Conservation (phyloP, 2,329 filamentous ascomycete genomes). For the Penicillium sp. region DNA sequence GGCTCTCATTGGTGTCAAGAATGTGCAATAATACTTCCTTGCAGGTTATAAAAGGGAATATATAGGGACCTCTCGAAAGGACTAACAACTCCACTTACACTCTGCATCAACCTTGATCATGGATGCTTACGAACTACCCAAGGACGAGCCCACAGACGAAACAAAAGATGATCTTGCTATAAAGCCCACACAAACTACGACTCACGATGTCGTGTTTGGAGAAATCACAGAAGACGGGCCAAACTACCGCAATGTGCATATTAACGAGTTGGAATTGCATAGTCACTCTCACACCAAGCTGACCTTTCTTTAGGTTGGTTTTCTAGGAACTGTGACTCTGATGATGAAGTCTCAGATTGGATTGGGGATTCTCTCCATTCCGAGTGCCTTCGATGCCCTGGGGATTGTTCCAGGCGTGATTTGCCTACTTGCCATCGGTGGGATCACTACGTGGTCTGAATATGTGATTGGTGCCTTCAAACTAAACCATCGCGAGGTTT, state of each 20-base stretch:
- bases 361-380: background rate
- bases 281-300: background rate
- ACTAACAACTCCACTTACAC: background rate
- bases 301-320: background rate
- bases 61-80: background rate
- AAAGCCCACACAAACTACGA: background rate
- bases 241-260: background rate
- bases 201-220: background rate
- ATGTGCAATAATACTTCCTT: background rate
- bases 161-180: background rate
- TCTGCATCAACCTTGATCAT: background rate
- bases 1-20: background rate
- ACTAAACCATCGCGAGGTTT: no score
- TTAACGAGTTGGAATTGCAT: background rate
- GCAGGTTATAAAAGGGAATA: background rate
- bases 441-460: background rate
- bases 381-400: background rate
- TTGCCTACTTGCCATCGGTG: background rate
- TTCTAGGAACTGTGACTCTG: background rate
- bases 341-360: background rate
- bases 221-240: background rate
- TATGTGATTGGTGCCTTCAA: no score
- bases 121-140: background rate
- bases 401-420: background rate
- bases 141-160: background rate